These are phyloP conservation scores for Aureobasidium sp. DNA, from an alignment of 2,329 filamentous ascomycete genomes.

Conservation along the genomic window DNA sequence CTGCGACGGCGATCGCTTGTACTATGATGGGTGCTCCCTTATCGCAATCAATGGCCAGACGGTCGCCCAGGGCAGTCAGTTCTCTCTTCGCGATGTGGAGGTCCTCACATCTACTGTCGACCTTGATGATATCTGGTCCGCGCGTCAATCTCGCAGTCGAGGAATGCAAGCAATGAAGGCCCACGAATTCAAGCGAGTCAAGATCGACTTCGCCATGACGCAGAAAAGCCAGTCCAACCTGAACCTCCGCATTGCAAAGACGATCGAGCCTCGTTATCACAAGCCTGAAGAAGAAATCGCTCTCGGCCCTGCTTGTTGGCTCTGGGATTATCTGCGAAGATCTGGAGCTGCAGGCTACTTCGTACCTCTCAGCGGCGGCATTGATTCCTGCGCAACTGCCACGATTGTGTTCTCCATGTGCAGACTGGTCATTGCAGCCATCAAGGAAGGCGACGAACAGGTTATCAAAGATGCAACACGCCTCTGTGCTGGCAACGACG, in stretches of 20 bases:
- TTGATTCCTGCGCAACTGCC: constrained; percentile 51
- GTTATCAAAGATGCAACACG: constrained; percentile 46
- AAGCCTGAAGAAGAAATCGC: constrained; percentile 59
- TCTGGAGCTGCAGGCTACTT: constrained; percentile 47
- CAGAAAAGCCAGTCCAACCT: constrained; percentile 3
- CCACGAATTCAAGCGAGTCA: constrained; percentile 38
- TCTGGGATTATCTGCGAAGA: constrained; percentile 55
- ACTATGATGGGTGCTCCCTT: constrained; percentile 54
- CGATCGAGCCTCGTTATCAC: constrained; percentile 45
- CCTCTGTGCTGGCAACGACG: constrained; percentile 44
- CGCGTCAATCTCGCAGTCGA: constrained; percentile 47
- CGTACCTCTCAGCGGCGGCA: constrained; percentile 50
- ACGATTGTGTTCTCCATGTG: constrained; percentile 41
- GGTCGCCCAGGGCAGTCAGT: constrained; percentile 58
- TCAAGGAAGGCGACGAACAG: constrained; percentile 42
- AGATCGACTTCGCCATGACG: constrained; percentile 38
- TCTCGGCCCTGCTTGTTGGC: constrained; percentile 54
- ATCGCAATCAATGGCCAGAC: constrained; percentile 55
- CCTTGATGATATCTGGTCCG: constrained; percentile 59
- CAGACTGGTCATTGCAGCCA: constrained; percentile 45
- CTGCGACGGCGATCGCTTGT: constrained; percentile 52
- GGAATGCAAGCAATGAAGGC: constrained; percentile 47
- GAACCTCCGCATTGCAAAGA: constrained; percentile 20
- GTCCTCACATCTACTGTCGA: constrained; percentile 49
- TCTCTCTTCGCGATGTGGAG: constrained; percentile 50